phyloP scores from a whole-genome alignment of 2,329 filamentous ascomycete genomes.

The Colletotrichum spinosum region DNA sequence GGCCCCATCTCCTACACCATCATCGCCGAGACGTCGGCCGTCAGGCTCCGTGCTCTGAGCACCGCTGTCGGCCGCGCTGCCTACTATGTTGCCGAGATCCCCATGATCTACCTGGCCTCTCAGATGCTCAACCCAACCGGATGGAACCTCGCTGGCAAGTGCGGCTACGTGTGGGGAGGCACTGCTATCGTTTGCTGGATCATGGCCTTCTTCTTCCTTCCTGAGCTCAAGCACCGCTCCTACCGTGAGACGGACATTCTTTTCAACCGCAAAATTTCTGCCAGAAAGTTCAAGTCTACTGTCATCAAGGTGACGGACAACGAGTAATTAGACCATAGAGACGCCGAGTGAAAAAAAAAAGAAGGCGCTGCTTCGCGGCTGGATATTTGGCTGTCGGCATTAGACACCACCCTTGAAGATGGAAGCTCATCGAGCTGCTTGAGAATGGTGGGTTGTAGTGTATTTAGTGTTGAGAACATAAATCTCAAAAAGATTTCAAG shows the following conservation, averaged over 20 bases:
- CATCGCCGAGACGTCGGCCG: conserved; percentile 51
- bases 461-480: too few relatives aligned
- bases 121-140: conserved; percentile 53
- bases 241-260: conserved; percentile 59
- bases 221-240: conserved; percentile 57
- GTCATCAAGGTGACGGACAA: conserved; percentile 56
- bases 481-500: too few relatives aligned
- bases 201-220: conserved; percentile 55
- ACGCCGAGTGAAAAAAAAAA: too few relatives aligned
- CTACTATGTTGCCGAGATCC: conserved; percentile 55
- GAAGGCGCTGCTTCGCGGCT: too few relatives aligned
- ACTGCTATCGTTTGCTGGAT: conserved; percentile 55
- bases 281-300: conserved; percentile 57
- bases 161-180: conserved; percentile 59
- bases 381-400: too few relatives aligned
- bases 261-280: conserved; percentile 55
- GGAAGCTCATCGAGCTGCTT: too few relatives aligned
- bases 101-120: conserved; percentile 54
- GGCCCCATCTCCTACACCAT: conserved; percentile 53
- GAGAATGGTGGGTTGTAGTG: too few relatives aligned
- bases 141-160: conserved; percentile 57
- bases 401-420: too few relatives aligned
- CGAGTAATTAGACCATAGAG: conserved; percentile 43
- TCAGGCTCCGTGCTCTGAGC: conserved; percentile 51
- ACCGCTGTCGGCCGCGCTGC: conserved; percentile 52